These are phyloP conservation scores for Vigna reflexopilosa DNA, from an alignment of 306 rosid genomes.

Conservation along the genomic window DNA sequence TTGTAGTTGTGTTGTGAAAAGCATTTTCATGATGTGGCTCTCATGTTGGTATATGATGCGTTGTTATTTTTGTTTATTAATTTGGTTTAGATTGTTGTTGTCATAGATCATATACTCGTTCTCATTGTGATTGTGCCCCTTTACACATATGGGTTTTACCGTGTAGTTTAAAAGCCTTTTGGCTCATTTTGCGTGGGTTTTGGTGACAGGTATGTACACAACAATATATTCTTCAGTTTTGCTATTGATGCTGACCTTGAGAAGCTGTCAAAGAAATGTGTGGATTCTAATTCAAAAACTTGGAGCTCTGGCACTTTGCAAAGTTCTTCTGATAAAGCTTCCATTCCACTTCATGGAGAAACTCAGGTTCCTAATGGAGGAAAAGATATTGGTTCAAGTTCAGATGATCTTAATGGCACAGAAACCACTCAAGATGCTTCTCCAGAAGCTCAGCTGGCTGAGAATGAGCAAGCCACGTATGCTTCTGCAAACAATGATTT, in stretches of 20 bases:
- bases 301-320: conserved; percentile 46
- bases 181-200: conserved; percentile 36
- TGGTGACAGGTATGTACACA: conserved; percentile 91
- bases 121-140: background rate
- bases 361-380: conserved; percentile 65
- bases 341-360: conserved; percentile 51
- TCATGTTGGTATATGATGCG: background rate
- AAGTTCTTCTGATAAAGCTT: conserved; percentile 60
- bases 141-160: conserved; percentile 13
- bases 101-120: background rate
- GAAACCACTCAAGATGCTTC: conserved; percentile 60
- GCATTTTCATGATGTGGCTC: conserved; percentile 32
- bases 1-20: conserved; percentile 16
- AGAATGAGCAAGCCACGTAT: conserved; percentile 98
- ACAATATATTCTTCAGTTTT: conserved; percentile 96
- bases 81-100: conserved; percentile 23
- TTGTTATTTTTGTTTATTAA: background rate
- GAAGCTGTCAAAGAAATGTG: conserved; percentile 72
- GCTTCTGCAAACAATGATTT: conserved; percentile 99
- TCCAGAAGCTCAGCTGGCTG: conserved; percentile 73
- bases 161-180: conserved; percentile 1
- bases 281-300: conserved; percentile 57
- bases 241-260: conserved; percentile 99
- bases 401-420: conserved; percentile 56
- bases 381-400: conserved; percentile 48